phyloP scores from a whole-genome alignment of 139 green algal genomes.

The Ettlia oleoabundans region DNA sequence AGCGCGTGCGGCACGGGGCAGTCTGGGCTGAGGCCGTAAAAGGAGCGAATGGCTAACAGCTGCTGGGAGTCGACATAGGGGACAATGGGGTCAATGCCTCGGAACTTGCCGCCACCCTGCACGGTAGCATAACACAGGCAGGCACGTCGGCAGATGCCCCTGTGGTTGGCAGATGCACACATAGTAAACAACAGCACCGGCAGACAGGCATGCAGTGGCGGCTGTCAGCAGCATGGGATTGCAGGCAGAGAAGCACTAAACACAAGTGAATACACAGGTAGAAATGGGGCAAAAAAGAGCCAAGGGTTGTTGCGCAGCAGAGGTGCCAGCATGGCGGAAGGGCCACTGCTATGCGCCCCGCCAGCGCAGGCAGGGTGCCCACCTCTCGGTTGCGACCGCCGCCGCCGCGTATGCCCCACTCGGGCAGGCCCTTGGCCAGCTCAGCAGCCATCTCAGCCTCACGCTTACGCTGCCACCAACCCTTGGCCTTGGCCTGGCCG shows the following conservation, averaged over 20 bases:
- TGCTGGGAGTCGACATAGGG: slow-evolving; percentile 55
- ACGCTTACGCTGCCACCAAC: background rate
- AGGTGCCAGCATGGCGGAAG: too few species aligned
- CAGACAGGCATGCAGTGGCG: background rate
- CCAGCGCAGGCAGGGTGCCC: too few species aligned
- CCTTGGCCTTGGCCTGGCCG: background rate
- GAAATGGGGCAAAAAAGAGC: too few species aligned
- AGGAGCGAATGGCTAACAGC: slow-evolving; percentile 58
- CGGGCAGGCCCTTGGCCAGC: background rate
- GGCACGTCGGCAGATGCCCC: background rate
- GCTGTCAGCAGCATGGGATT: too few species aligned
- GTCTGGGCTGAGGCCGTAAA: slow-evolving; percentile 74
- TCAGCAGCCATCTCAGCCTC: background rate
- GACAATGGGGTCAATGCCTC: slow-evolving; percentile 66
- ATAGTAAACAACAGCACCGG: background rate
- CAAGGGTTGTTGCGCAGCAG: too few species aligned
- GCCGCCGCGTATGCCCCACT: slow-evolving; percentile 36
- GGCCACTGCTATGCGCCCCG: too few species aligned
- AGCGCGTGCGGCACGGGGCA: slow-evolving; percentile 24
- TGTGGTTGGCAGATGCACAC: background rate
- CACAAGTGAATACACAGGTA: too few species aligned
- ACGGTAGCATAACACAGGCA: background rate
- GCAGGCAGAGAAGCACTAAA: too few species aligned
- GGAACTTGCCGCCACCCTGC: slow-evolving; percentile 22
- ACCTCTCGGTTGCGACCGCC: slow-evolving; percentile 27